phyloP scores from a whole-genome alignment of 306 rosid species.

The Citrullus mucosospermus region DNA sequence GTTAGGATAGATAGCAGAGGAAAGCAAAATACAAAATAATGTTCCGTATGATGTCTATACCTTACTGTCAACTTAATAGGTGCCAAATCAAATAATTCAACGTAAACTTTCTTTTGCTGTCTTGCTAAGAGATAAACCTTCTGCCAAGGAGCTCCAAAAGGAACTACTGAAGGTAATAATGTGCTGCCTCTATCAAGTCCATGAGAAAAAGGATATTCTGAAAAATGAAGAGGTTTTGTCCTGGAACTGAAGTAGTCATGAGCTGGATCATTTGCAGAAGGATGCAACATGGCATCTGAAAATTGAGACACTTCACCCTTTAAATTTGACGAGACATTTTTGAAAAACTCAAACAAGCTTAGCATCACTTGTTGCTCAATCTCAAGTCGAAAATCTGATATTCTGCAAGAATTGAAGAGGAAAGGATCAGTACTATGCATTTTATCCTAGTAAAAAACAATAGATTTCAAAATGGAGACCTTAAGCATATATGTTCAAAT shows the following conservation, averaged over 20 bases:
- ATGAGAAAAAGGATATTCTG: conserved; percentile 21
- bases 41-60: conserved; percentile 11
- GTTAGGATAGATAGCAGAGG: conserved; percentile 10
- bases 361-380: conserved; percentile 86
- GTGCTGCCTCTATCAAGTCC: conserved; percentile 21
- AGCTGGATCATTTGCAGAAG: conserved; percentile 19
- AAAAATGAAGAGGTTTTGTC: conserved; percentile 20
- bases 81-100: conserved; percentile 72
- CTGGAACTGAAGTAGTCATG: conserved; percentile 25
- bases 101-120: conserved; percentile 76
- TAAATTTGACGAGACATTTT: conserved; percentile 46
- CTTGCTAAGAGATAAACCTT: conserved; percentile 75
- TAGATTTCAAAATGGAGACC: conserved; percentile 32
- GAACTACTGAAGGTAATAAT: conserved; percentile 55
- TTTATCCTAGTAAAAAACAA: conserved; percentile 5
- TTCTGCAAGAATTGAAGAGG: conserved; percentile 46
- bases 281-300: conserved; percentile 24
- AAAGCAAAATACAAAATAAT: not conserved
- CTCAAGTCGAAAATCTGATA: conserved; percentile 81
- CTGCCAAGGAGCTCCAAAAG: conserved; percentile 99
- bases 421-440: conserved; percentile 7
- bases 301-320: conserved; percentile 32
- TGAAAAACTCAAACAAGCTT: conserved; percentile 64
- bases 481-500: conserved; percentile 70
- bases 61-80: conserved; percentile 80